Percentiles rank a stretch among this genome's conserved stretches.
phyloP scores from a whole-genome alignment of 805 yeast species.

The Torulaspora quercuum region DNA sequence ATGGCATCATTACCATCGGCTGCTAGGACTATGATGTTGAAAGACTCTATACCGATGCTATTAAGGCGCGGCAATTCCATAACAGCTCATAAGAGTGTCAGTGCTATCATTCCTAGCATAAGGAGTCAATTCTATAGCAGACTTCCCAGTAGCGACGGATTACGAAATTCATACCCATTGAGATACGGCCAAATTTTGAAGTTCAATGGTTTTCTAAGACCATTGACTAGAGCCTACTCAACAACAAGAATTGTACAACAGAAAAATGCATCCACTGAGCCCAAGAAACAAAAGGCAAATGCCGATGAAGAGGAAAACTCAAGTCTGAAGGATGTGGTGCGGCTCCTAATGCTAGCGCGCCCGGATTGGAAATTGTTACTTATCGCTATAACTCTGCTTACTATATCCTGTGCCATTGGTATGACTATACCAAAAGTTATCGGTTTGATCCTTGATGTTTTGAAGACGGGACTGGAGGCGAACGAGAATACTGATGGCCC shows the following conservation, averaged over 20 bases:
- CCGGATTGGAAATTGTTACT: constrained; percentile 45
- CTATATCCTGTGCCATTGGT: constrained; percentile 47
- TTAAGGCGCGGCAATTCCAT: too few species aligned
- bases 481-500: constrained; percentile 28
- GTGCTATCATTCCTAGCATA: too few species aligned
- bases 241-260: constrained; percentile 5
- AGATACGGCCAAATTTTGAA: too few species aligned
- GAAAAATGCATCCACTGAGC: not conserved
- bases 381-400: constrained; percentile 43
- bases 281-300: not conserved
- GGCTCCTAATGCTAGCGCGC: constrained; percentile 44
- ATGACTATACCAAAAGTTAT: constrained; percentile 55
- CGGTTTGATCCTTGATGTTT: constrained; percentile 52
- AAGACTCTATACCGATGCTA: constrained; percentile 2
- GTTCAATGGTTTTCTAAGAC: too few species aligned
- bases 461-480: constrained; percentile 32
- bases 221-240: constrained; percentile 1
- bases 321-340: constrained; percentile 38
- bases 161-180: too few species aligned
- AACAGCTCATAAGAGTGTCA: too few species aligned
- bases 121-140: too few species aligned
- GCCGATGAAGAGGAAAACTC: constrained; percentile 6
- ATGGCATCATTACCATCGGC: constrained; percentile 2
- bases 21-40: constrained; percentile 3
- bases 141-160: too few species aligned